These are phyloP conservation scores for Fusarium pseudocircinatum DNA, from an alignment of 2,329 filamentous ascomycete species.

Conservation along the genomic window DNA sequence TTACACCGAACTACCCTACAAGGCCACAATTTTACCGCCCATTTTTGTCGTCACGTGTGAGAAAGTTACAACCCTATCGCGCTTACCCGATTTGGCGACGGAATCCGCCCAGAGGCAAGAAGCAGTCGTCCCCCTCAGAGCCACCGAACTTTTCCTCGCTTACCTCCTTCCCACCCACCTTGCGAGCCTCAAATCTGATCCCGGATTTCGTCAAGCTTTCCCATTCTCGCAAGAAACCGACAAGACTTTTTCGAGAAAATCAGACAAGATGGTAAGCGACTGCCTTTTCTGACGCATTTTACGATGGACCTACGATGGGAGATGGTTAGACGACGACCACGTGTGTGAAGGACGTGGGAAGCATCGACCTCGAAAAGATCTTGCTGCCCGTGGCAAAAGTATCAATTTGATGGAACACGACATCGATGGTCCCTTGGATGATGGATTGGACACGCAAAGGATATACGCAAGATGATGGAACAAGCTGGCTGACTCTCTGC, in stretches of 20 bases:
- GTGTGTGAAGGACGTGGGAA: conserved; percentile 35
- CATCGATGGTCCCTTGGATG: conserved; percentile 7
- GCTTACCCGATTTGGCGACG: conserved; percentile 47
- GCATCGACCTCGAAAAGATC: conserved; percentile 13
- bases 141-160: conserved; percentile 61
- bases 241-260: conserved; percentile 57
- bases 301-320: conserved; percentile 35
- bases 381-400: conserved; percentile 30
- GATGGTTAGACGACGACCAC: conserved; percentile 31
- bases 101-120: conserved; percentile 51
- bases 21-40: background rate
- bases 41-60: conserved; percentile 49
- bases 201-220: conserved; percentile 64
- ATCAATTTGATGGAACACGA: conserved; percentile 29
- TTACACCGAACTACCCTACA: conserved; percentile 36
- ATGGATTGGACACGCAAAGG: conserved; percentile 22
- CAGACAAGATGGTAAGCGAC: conserved; percentile 76
- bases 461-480: conserved; percentile 31
- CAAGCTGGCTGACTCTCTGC: conserved; percentile 57
- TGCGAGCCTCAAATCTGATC: conserved; percentile 65
- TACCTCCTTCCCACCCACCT: conserved; percentile 58
- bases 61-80: conserved; percentile 49
- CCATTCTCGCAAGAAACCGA: conserved; percentile 58
- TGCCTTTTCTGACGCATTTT: conserved; percentile 28
- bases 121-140: conserved; percentile 47